These are phyloP conservation scores for Cutaneotrichosporon mucoides DNA, from an alignment of 1,284 basidiomycete genomes.

Conservation along the genomic window DNA sequence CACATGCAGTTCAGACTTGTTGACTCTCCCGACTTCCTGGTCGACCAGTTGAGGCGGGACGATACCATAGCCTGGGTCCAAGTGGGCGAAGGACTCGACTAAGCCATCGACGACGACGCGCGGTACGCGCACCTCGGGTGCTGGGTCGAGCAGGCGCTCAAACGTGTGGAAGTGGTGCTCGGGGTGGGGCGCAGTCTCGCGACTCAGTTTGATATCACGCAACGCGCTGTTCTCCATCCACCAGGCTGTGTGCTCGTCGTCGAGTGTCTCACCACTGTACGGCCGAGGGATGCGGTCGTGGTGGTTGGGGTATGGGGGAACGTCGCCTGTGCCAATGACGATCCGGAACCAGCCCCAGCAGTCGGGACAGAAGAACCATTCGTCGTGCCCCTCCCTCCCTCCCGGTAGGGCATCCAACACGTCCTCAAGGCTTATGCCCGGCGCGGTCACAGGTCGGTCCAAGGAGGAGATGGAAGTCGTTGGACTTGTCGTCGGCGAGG, in stretches of 20 bases:
- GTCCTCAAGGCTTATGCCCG: conserved; percentile 18
- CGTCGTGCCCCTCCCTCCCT: conserved; percentile 16
- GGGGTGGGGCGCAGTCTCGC: background rate
- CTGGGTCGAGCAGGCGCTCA: conserved; percentile 13
- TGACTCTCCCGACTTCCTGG: background rate
- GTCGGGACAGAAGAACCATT: conserved; percentile 42
- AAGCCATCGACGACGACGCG: conserved; percentile 26
- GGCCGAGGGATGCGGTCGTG: background rate
- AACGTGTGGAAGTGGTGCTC: conserved; percentile 35
- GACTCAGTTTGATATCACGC: background rate
- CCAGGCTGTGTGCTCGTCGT: background rate
- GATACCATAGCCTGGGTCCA: conserved; percentile 11
- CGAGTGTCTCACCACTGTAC: background rate
- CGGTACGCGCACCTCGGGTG: conserved; percentile 19
- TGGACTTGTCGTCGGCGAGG: background rate
- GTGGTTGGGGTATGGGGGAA: background rate
- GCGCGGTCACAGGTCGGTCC: background rate
- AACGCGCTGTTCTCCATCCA: background rate
- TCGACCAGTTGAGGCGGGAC: background rate
- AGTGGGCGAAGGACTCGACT: conserved; percentile 32
- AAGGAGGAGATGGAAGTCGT: background rate
- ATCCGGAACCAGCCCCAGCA: conserved; percentile 42
- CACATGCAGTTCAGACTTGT: conserved; percentile 18
- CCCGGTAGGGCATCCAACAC: conserved; percentile 39
- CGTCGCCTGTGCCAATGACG: conserved; percentile 8